Evolutionary conservation across 805 yeast species (phyloP), one percentile per base, ranked within the genome.

Genomic region (Yamadazyma sp.): DNA sequence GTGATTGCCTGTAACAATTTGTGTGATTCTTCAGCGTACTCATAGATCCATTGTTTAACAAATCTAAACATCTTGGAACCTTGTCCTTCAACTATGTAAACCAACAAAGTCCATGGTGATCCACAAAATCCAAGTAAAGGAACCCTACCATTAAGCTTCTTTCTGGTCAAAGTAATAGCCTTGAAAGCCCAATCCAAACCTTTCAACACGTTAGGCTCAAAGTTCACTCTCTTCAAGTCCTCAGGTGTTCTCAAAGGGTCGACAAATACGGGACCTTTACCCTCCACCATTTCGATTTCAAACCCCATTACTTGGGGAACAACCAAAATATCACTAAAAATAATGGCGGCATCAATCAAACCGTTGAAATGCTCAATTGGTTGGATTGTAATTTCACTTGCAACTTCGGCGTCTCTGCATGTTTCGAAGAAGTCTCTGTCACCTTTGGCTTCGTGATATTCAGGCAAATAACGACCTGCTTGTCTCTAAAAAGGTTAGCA

Each of bases 291-390:
- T 56, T 84, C 82, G 28, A 93, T 96, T 37, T 77, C 81, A 84
- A 90, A 86, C 10, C 99, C 99, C 89, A 93, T 82, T 9, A 97
- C 99, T 65, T 93, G 98, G 2, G 99, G 99, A 38, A 93, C 84
- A 25, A 93, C 99, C 42, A 93, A 71, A 50, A 93, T 93, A 59
- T 93, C 99, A 57, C 90, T 82, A 68, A 93, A 93, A 41, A 93
- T 93, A 50, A 93, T 93, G 4, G 99, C 99, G 4, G 98, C 98
- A 57, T 93, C 99, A 33, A 91, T 75, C 38, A 90, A 71, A 0
- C 96, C 97, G 40, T 82, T 82, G 55, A 78, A 93, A 52, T 86
- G 95, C 38, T 82, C 87, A 39, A 93, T 77, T 4, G 99, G 99
- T 66, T 93, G 99, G 46, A 93, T 90, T 1, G 99, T 93, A 57